Percentiles rank a stretch among this genome's conserved stretches.
Conservation (phyloP, 176 grass and related monocot genomes). For the Oryza glumipatula region DNA sequence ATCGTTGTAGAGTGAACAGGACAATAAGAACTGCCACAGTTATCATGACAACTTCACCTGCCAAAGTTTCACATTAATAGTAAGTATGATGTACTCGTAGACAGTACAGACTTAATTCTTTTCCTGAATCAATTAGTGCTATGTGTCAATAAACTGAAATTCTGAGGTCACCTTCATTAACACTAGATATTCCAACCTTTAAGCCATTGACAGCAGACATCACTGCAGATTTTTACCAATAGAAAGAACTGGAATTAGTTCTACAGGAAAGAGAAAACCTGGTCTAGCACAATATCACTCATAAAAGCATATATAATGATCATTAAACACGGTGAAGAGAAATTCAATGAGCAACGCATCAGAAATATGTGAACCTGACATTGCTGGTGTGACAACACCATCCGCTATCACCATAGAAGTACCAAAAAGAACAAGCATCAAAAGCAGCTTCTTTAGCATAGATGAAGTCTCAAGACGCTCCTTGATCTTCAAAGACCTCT, state of each 20-base stretch:
- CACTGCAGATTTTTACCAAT: slow-evolving; percentile 63
- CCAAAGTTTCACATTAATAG: slow-evolving; percentile 36
- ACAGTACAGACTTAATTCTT: slow-evolving; percentile 16
- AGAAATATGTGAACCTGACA: slow-evolving; percentile 79
- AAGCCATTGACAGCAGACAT: slow-evolving; percentile 99
- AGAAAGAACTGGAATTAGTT: slow-evolving; percentile 47
- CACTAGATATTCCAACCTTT: slow-evolving; percentile 89
- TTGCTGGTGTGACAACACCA: slow-evolving; percentile 88
- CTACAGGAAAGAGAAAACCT: slow-evolving; percentile 18
- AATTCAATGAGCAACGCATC: slow-evolving; percentile 25
- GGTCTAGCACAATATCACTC: slow-evolving; percentile 1
- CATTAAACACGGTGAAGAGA: slow-evolving; percentile 33
- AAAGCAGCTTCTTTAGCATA: slow-evolving; percentile 84
- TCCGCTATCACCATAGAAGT: slow-evolving; percentile 95
- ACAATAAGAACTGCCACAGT: slow-evolving; percentile 82
- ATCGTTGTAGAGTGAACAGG: slow-evolving; percentile 88
- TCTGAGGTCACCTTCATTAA: slow-evolving; percentile 73
- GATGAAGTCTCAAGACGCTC: slow-evolving; percentile 84
- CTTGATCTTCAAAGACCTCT: slow-evolving; percentile 96
- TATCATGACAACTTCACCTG: slow-evolving; percentile 98
- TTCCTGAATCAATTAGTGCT: slow-evolving; percentile 1
- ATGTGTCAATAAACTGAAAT: slow-evolving; percentile 29
- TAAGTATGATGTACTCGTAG: slow-evolving; percentile 15
- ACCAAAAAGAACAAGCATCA: slow-evolving; percentile 95
- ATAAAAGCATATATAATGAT: slow-evolving; percentile 35